phyloP scores from a whole-genome alignment of 208 protist genomes.

The Trypanosoma rangeli region DNA sequence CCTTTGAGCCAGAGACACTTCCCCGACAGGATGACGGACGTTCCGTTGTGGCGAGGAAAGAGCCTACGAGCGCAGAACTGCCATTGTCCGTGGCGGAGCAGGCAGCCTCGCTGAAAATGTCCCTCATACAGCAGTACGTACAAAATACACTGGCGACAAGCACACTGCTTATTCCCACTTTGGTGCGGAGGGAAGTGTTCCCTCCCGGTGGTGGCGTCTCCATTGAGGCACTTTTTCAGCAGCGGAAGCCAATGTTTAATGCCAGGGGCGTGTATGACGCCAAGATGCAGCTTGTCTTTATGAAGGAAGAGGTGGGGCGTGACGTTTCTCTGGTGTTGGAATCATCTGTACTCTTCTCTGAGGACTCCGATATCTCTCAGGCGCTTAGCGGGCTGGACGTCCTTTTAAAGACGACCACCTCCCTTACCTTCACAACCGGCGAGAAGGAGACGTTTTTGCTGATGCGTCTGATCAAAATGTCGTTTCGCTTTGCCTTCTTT shows the following conservation, averaged over 20 bases:
- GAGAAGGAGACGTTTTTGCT: constrained; percentile 12
- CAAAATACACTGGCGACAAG: constrained; percentile 59
- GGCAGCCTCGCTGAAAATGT: constrained; percentile 51
- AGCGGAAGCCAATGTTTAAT: constrained; percentile 60
- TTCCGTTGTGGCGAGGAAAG: neutral
- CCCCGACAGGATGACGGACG: neutral
- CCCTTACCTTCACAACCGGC: constrained; percentile 47
- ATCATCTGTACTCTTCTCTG: constrained; percentile 52
- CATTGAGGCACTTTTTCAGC: constrained; percentile 51
- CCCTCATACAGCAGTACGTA: constrained; percentile 47
- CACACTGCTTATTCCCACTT: constrained; percentile 59
- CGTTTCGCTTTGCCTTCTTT: constrained; percentile 36
- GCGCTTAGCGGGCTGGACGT: constrained; percentile 40
- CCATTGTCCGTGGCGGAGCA: constrained; percentile 21
- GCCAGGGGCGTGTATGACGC: constrained; percentile 53
- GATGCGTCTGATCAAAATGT: constrained; percentile 11
- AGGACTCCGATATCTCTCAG: constrained; percentile 36
- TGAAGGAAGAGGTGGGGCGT: constrained; percentile 46
- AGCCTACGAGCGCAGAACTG: constrained; percentile 6
- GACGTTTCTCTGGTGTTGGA: constrained; percentile 58
- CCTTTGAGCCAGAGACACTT: neutral
- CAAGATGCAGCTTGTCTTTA: constrained; percentile 60
- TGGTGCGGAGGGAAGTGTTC: constrained; percentile 42
- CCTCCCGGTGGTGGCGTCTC: constrained; percentile 51
- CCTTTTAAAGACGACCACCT: constrained; percentile 53